A percentile compares a stretch with the other conserved stretches of the same genome.
These are phyloP conservation scores for Trapa bicornis DNA, from an alignment of 345 rosid genomes.

Conservation along the genomic window DNA sequence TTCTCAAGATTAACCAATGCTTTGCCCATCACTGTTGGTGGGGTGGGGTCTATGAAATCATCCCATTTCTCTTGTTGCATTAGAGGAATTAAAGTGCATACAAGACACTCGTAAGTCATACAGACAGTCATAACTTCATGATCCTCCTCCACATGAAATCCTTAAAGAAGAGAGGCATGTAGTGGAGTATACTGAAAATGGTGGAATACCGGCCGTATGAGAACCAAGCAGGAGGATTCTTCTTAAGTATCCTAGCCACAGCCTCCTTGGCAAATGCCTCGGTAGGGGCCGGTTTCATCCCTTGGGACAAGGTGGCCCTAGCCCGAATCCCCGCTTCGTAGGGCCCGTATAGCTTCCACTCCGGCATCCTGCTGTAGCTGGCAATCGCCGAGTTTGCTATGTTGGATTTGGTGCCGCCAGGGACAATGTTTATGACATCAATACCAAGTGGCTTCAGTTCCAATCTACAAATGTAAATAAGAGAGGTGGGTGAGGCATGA, in stretches of 20 bases:
- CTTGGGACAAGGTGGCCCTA: conserved; percentile 49
- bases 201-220: conserved; percentile 54
- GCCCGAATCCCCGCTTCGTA: conserved; percentile 42
- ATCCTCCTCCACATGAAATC: conserved; percentile 38
- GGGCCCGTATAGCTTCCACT: conserved; percentile 67
- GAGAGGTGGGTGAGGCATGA: not conserved
- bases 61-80: not conserved
- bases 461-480: conserved; percentile 27
- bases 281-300: conserved; percentile 40
- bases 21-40: no score
- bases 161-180: conserved; percentile 50
- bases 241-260: conserved; percentile 40
- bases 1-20: no score
- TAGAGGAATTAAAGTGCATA: not conserved
- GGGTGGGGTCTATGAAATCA: no score
- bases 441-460: conserved; percentile 75
- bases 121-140: conserved; percentile 21
- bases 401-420: conserved; percentile 78
- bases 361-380: conserved; percentile 52
- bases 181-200: conserved; percentile 34
- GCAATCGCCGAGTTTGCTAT: conserved; percentile 49
- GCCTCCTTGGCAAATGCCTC: conserved; percentile 65
- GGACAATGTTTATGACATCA: conserved; percentile 57
- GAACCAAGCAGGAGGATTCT: conserved; percentile 76
- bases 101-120: not conserved